Percentiles rank a stretch among this genome's conserved stretches.
Conservation (phyloP, 257 asterid species). For the Solanum tarapatanum region DNA sequence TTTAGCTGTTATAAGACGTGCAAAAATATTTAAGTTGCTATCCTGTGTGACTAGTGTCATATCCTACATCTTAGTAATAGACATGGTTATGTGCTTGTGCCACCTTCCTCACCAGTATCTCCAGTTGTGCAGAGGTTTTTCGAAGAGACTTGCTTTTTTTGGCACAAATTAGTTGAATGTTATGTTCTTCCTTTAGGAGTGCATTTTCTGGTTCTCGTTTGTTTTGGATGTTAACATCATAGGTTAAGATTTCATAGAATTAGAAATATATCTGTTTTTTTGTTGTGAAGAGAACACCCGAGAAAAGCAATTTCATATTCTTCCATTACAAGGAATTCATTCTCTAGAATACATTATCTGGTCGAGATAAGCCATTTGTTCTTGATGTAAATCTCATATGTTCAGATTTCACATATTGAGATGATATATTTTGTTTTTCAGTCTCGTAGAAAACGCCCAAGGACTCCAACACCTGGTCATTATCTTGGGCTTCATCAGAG, state of each 20-base stretch:
- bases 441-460: conserved; percentile 39
- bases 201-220: not conserved
- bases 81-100: not conserved
- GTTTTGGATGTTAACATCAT: not conserved
- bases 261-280: conserved; percentile 11
- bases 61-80: not conserved
- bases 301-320: not conserved
- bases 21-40: not conserved
- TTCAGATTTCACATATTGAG: not conserved
- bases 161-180: not conserved
- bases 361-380: not conserved
- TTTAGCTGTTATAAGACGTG: not conserved
- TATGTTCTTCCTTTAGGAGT: not conserved
- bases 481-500: conserved; percentile 80
- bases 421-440: conserved; percentile 9
- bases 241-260: not conserved
- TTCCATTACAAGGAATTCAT: not conserved
- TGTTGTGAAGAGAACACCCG: conserved; percentile 25
- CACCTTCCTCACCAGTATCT: not conserved
- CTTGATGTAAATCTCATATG: not conserved
- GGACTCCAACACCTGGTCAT: conserved; percentile 97
- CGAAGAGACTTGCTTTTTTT: not conserved
- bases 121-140: not conserved
- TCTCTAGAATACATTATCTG: not conserved
- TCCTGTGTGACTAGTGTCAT: not conserved